Base-by-base conservation (phyloP, 2,329 filamentous ascomycete genomes). In the Fusarium duplospermum region DNA sequence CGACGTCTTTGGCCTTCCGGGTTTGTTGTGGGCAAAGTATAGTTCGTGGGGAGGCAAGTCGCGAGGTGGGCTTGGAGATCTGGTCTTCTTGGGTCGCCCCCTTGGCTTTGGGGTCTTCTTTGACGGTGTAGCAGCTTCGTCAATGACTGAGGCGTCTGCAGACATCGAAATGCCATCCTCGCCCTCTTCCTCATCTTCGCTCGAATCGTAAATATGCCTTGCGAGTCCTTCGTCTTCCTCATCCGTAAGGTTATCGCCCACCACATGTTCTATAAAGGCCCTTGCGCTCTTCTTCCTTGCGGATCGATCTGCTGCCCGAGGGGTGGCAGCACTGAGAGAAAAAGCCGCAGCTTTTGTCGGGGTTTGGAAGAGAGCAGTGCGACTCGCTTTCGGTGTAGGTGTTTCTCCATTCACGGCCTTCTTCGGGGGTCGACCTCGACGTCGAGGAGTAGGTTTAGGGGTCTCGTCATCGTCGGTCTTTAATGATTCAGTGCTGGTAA, bases 21-120 rank as follows among this genome's bases (percentile, higher is more conserved):
- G 91, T 57, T 94, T 92, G 80, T 97, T 98, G 79, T 98, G 94
- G 79, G 93, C 94, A 82, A 99, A 98, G 85, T 97, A 99, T 75
- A 93, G 90, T 82, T 98, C 96, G 79, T 98, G 94, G 0, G 95
- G 88, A 6, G 95, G 93, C 3, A 98, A 88, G 77, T 98, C 90
- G 62, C 91, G 89, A 20, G 96, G 94, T 4, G 94, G 94, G 6
- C 93, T 95, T 1, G 93, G 93, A 8, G 93, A 94, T 66, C 90
- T 90, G 27, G 60, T 72, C 33, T 77, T 81, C 64, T 74, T 80
- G 16, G 77, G 75, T 8, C 80, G 75, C 33, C 72, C 71, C 60
- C 76, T 76, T 18, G 74, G 79, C 2, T 74, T 66, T 11, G 79
- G 78, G 1, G 78, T 86, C 75, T 77, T 85, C 77, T 87, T 90